Evolutionary conservation across 805 yeast species (phyloP).

Genomic region (Peterozyma toletana): DNA sequence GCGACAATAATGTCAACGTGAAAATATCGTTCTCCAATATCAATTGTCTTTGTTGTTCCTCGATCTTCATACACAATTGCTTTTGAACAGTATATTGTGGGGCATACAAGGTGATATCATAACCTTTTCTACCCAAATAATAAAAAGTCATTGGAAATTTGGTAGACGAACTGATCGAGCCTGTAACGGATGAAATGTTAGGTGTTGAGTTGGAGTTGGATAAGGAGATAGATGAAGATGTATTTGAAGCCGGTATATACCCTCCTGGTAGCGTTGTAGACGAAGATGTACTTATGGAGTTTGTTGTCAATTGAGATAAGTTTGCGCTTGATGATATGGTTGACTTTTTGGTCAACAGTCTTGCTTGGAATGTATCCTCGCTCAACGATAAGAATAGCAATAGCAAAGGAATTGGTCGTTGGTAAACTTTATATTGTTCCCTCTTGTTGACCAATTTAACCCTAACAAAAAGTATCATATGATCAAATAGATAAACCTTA

Average conservation of each 20-base stretch:
- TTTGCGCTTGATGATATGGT: slow-evolving; percentile 23
- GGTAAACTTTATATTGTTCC: slow-evolving; percentile 86
- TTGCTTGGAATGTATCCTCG: slow-evolving; percentile 68
- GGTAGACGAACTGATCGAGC: slow-evolving; percentile 7
- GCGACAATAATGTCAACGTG: slow-evolving; percentile 67
- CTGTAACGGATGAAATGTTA: no score
- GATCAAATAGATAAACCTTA: slow-evolving; percentile 83
- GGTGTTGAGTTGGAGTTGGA: slow-evolving; percentile 11
- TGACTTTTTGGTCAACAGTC: slow-evolving; percentile 29
- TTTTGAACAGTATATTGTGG: slow-evolving; percentile 59
- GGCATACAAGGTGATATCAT: slow-evolving; percentile 45
- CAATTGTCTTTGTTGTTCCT: slow-evolving; percentile 69
- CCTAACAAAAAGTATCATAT: slow-evolving; percentile 77
- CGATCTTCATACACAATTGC: slow-evolving; percentile 73
- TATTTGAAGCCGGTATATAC: slow-evolving; percentile 5
- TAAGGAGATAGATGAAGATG: slow-evolving; percentile 15
- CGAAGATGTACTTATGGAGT: slow-evolving; percentile 18
- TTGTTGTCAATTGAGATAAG: slow-evolving; percentile 17
- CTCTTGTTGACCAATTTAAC: slow-evolving; percentile 82
- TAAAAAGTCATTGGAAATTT: slow-evolving; percentile 44
- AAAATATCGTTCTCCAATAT: slow-evolving; percentile 72
- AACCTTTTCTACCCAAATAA: slow-evolving; percentile 47
- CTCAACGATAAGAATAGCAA: slow-evolving; percentile 66
- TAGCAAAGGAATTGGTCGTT: slow-evolving; percentile 80
- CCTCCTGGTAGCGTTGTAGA: slow-evolving; percentile 1